These are phyloP conservation scores for Ustilago curta DNA, from an alignment of 1,284 basidiomycete species.

Conservation along the genomic window DNA sequence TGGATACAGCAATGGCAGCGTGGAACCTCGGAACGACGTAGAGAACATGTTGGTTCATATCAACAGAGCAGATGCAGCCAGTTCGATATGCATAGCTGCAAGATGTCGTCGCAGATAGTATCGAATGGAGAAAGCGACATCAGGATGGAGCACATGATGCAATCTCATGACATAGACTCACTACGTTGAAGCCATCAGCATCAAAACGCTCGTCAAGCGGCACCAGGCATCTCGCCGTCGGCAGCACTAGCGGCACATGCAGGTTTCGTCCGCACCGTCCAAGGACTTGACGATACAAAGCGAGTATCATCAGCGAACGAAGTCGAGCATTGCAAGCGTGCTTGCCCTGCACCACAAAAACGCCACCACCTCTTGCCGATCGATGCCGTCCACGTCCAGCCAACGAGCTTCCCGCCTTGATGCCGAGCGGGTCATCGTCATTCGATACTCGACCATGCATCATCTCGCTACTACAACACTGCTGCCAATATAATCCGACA, in stretches of 20 bases:
- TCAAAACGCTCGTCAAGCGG: neutral
- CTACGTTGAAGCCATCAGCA: neutral
- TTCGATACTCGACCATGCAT: neutral
- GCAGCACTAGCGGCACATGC: no score
- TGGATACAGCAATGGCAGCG: neutral
- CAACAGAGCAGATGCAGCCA: neutral
- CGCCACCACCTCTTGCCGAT: no score
- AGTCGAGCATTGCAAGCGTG: no score
- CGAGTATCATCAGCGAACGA: no score
- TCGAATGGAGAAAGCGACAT: neutral
- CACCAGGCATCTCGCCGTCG: no score
- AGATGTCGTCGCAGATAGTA: neutral
- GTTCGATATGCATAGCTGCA: neutral
- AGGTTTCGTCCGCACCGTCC: no score
- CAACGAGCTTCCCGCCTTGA: neutral
- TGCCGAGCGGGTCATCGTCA: neutral
- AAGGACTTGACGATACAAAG: no score
- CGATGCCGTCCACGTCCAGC: no score
- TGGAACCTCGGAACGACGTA: neutral
- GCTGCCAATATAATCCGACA: neutral
- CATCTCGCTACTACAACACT: neutral
- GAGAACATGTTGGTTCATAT: neutral
- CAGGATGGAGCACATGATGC: neutral
- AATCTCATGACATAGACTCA: neutral
- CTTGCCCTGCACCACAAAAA: no score